Conservation (phyloP, 176 grass and related monocot species). For the Aegilops longissima region DNA sequence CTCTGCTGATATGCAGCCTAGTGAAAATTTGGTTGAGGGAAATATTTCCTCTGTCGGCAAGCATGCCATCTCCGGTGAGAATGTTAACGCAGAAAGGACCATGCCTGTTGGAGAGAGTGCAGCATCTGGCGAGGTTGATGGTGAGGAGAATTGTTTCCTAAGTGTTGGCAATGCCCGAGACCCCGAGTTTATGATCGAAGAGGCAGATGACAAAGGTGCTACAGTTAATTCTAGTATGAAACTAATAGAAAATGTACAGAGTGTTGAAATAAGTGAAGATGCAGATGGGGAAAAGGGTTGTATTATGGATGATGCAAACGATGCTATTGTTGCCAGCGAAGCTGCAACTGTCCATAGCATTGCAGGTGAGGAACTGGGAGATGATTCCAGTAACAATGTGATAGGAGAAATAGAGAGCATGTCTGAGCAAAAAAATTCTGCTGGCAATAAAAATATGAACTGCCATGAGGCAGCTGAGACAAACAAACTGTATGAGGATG, state of each 20-base stretch:
- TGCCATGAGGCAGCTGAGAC: not conserved
- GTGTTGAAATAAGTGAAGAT: not conserved
- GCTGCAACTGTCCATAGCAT: constrained; percentile 5
- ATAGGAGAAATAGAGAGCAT: not conserved
- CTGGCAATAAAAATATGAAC: constrained; percentile 13
- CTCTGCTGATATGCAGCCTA: not conserved
- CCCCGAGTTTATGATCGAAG: constrained; percentile 11
- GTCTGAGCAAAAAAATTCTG: not conserved
- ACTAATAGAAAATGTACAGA: not conserved
- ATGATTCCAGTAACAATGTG: not conserved
- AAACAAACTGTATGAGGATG: constrained; percentile 11
- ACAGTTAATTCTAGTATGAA: not conserved
- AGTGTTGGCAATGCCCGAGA: not conserved
- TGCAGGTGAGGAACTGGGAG: not conserved
- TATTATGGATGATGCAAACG: not conserved
- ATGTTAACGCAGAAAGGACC: not conserved
- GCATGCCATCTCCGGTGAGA: not conserved
- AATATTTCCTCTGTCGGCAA: not conserved
- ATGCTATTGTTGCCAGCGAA: not conserved
- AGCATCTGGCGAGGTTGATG: not conserved
- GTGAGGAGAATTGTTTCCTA: not conserved
- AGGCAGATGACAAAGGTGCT: not conserved
- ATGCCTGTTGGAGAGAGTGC: not conserved
- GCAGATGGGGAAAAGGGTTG: not conserved
- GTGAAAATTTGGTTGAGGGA: not conserved